These are phyloP conservation scores for Pinus tabuliformis DNA, from an alignment of 75 land plant species.

Conservation along the genomic window DNA sequence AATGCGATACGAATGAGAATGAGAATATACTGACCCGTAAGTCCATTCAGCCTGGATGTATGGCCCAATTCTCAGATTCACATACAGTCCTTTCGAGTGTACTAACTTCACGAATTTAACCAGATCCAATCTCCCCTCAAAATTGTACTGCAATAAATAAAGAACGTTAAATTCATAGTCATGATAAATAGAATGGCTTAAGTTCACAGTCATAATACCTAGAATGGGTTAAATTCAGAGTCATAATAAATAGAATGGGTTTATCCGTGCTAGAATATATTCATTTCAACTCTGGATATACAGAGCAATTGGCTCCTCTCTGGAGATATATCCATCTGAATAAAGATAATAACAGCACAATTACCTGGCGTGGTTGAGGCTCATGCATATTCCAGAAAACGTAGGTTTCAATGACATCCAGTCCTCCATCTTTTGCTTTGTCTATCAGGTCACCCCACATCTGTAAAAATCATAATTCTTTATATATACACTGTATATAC, in stretches of 20 bases:
- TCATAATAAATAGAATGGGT: neutral
- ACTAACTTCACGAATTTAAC: slow-evolving; percentile 65
- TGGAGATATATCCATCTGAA: too few relatives aligned
- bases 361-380: slow-evolving; percentile 22
- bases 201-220: neutral
- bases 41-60: slow-evolving; percentile 82
- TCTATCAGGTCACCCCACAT: slow-evolving; percentile 36
- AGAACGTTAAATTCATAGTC: neutral
- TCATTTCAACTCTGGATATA: too few relatives aligned
- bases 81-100: slow-evolving; percentile 73
- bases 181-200: too few relatives aligned
- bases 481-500: too few relatives aligned
- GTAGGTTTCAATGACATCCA: slow-evolving; percentile 32
- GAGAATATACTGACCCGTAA: slow-evolving; percentile 59
- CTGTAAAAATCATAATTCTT: slow-evolving; percentile 2
- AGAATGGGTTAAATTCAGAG: neutral
- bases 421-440: slow-evolving; percentile 30
- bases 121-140: slow-evolving; percentile 69
- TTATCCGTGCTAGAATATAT: too few relatives aligned
- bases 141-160: slow-evolving; percentile 59
- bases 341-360: neutral
- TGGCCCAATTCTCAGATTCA: slow-evolving; percentile 80
- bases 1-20: neutral
- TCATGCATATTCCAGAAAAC: slow-evolving; percentile 40
- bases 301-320: too few relatives aligned